These are phyloP conservation scores for Coelastrella sp. DNA, from an alignment of 139 green algal species.

Conservation along the genomic window DNA sequence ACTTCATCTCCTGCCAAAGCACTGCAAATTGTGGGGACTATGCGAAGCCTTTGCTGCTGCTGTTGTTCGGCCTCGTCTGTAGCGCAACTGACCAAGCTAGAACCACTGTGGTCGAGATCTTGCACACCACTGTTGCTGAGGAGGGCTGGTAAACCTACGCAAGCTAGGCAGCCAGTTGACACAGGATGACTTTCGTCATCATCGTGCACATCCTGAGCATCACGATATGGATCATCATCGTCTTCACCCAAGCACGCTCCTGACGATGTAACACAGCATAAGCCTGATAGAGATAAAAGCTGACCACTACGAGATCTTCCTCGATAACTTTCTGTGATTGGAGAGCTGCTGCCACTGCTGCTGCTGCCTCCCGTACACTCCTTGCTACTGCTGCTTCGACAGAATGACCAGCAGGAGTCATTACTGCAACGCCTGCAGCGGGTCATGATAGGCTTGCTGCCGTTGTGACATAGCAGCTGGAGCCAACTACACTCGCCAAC, in stretches of 20 bases:
- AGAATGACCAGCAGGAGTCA: slow-evolving; percentile 27
- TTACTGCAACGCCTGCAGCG: slow-evolving; percentile 8
- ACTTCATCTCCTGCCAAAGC: not conserved
- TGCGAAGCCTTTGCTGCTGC: no score
- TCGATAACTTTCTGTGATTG: not conserved
- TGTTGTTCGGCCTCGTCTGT: not conserved
- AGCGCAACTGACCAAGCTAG: not conserved
- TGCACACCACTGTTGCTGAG: no score
- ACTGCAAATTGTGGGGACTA: no score
- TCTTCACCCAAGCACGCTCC: not conserved
- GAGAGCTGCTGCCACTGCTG: slow-evolving; percentile 11
- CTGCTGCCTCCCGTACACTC: not conserved
- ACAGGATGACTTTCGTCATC: no score
- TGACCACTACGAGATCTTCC: no score
- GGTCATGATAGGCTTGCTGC: not conserved
- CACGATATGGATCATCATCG: not conserved
- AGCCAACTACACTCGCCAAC: slow-evolving; percentile 18
- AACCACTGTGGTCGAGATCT: no score
- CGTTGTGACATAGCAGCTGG: not conserved
- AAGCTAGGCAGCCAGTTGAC: not conserved
- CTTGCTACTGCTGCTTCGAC: not conserved
- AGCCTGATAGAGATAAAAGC: slow-evolving; percentile 16
- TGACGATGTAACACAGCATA: not conserved
- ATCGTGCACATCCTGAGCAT: not conserved
- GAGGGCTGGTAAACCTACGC: no score